Base-by-base conservation (phyloP, 75 land plant species). In the Larix kaempferi region DNA sequence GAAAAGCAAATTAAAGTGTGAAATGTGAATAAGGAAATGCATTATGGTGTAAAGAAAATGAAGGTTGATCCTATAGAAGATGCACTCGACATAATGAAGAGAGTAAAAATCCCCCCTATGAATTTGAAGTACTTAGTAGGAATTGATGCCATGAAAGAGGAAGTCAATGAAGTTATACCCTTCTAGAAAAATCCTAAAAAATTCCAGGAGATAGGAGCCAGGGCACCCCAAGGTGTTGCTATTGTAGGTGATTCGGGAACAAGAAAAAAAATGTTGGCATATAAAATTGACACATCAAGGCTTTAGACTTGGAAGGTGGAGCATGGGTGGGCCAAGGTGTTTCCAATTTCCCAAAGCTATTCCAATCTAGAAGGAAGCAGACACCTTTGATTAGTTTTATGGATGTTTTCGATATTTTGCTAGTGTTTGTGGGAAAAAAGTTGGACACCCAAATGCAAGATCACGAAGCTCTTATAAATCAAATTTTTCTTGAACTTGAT, bases 401-500 rank as follows among this genome's bases (percentile, higher is more conserved):
- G 84, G 99, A 97, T 63, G 91, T 89, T 79, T 94, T 83, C 92
- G 94, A 29, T 29, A 0, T 63, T 92, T 94, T 88, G 95, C 92
- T 80, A 97, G 95, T 77, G 91, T 89, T 52, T 93, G 99, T 74
- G 99, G 97, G 19, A 0, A 57, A n/a, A 13, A 12, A 57, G 19
- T 89, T 12, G 83, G 86, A 74, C 84, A 90, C 78, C 93, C 92
- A 81, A 72, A 41, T 19, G 97, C 33, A 29, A 29, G 33, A 97
- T 55, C 97, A 94, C 56, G 99, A 97, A 81, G 84, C 93, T 44
- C 86, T 94, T 29, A 94, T 94, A 66, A 97, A 97, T 82, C 99
- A 96, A 82, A 86, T 97, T 19, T 95, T 97, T 73, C 97, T 97
- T 61, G 99, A 97, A 80, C 98, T 97, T 84, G 99, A 97, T 85